Base-by-base conservation (phyloP, 805 yeast genomes). In the Candida pseudofarinosa region DNA sequence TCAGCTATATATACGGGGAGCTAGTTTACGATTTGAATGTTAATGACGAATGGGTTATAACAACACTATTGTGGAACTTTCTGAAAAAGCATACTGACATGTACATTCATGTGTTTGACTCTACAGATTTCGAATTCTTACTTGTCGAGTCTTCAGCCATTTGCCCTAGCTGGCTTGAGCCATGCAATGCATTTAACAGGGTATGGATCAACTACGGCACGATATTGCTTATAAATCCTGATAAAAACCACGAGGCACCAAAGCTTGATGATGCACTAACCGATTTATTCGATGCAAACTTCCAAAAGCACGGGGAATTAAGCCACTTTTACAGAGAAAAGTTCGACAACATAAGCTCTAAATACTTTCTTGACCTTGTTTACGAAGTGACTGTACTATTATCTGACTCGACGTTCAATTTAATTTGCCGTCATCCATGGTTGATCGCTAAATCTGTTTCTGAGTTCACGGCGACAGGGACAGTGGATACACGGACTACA, bases 81-180 rank as follows among this genome's bases (percentile, higher is more conserved):
- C 62, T 74, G 3, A 48, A 28, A 18, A 35, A 44, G 41, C 19
- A 43, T 20, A 61, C 49, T 39, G 72, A 69, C 42, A 40, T 77
- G 2, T 76, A 63, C 51, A 65, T 78, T 3, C 76, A 71, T 33
- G 46, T 67, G 2, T 62, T 66, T 45, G 87, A 81, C 51, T 68
- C 72, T 1, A 38, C 37, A 13, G 83, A 77, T 37, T 79, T 81
- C 5, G 88, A 83, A 44, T 73, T 76, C 37, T 39, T 81, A 7
- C 53, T 82, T 36, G 67, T 76, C 6, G 82, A 78, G 46, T 69
- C 74, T 1, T 64, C 73, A 31, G 74, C 78, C 3, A 43, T 48
- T 1, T 44, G 79, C 2, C 80, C 81, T 0, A 61, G 62, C 4
- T 76, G 80, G 75, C 51, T 76, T 7, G 65, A 60, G 4, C 79